Base-by-base conservation (phyloP, 2,329 filamentous ascomycete genomes). In the Leptographium procerum region DNA sequence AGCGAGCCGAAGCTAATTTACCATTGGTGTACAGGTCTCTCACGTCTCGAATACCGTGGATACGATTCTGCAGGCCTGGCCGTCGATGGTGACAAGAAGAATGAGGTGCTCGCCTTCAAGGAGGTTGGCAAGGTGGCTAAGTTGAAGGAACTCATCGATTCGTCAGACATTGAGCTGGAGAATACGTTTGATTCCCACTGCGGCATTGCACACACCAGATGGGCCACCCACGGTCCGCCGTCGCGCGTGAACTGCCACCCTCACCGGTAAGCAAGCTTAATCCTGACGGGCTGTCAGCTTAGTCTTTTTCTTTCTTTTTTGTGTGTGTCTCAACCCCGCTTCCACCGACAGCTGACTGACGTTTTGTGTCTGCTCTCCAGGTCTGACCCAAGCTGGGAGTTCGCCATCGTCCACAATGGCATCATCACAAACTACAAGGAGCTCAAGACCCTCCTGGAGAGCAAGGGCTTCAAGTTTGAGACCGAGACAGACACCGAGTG, bases 401-500 rank as follows among this genome's bases (percentile, higher is more conserved):
- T 99, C 75, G 83, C 89, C 65, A 86, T 99, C 68, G 94, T 97
- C 62, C 94, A 99, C 87, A 99, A 99, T 77, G 94, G 94, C 71
- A 99, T 99, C 82, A 99, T 99, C 77, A 99, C 94, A 79, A 99
- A 99, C 84, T 99, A 99, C 85, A 99, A 99, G 83, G 94, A 99
- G 78, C 80, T 99, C 69, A 96, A 92, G 85, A 89, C 88, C 63
- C 85, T 99, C 64, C 83, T 99, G 66, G 83, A 87, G 77, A 82
- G 82, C 80, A 99, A 97, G 83, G 94, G 94, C 71, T 95, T 96
- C 85, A 88, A 86, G 70, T 99, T 99, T 73, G 94, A 99, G 85
- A 99, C 94, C 56, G 92, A 99, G 77, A 99, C 94, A 65, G 94
- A 99, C 71, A 99, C 94, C 57, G 94, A 99, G 79, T 96, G 92